Evolutionary conservation across 2,329 filamentous ascomycete genomes (phyloP), one percentile per base, ranked within the genome.

Genomic region (Clonostachys chloroleuca): DNA sequence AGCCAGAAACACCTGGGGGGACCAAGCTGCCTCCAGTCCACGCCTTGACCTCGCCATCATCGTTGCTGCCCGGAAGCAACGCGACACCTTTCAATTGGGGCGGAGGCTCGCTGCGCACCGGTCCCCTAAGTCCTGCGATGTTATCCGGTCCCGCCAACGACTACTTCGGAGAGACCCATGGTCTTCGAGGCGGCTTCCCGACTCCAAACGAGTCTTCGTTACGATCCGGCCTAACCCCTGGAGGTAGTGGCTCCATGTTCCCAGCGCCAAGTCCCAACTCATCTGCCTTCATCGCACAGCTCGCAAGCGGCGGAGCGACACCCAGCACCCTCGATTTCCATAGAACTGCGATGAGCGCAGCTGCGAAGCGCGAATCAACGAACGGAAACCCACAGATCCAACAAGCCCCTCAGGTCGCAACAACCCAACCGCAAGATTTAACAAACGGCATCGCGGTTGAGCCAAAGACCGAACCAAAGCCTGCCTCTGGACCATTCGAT

Each of bases 151-250:
- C 86, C 36, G 71, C 80, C 36, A 87, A 81, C 64, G 91, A 96
- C 63, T 97, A 96, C 70, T 96, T 96, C 63, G 80, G 81, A 56
- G 90, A 95, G 59, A 85, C 84, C 16, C 82, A 86, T 61, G 86
- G 81, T 50, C 75, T 95, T 53, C 83, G 88, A 54, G 84, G 90
- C 57, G 88, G 89, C 46, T 96, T 96, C 61, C 89, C 91, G 5
- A 97, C 94, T 5, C 92, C 92, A 1, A 96, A 96, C 81, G 94
- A 99, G 70, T 97, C 92, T 8, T 95, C 90, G 4, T 73, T 97
- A 45, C 81, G 94, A 51, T 94, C 91, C 50, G 94, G 94, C 48
- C 71, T 97, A 55, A 97, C 94, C 46, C 94, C 94, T 43, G 94
- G 94, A 51, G 92, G 92, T 55, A 91, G 92, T 64, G 92, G 92